Evolutionary conservation across 2,329 filamentous ascomycete species (phyloP).

Genomic region (Neonectria ditissima): DNA sequence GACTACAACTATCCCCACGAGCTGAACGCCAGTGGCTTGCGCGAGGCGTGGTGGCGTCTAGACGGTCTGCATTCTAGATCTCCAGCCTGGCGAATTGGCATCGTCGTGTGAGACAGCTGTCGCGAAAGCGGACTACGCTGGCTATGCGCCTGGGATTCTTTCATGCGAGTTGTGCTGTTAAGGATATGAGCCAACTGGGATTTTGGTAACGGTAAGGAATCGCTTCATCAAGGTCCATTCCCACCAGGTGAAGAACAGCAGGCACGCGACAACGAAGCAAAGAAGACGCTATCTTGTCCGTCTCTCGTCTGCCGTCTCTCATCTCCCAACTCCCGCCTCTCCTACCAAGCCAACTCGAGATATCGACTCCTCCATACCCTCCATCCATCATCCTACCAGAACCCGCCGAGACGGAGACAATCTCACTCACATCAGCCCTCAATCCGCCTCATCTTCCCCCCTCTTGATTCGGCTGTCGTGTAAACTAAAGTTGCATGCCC

Average conservation of each 20-base stretch:
- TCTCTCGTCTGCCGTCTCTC: too few relatives aligned
- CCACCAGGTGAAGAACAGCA: neutral
- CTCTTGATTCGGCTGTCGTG: neutral
- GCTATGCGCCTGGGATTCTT: neutral
- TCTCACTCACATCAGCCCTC: neutral
- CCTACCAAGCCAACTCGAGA: neutral
- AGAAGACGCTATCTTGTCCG: too few relatives aligned
- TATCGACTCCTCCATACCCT: neutral
- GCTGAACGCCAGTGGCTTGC: constrained; percentile 37
- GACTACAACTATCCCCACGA: constrained; percentile 10
- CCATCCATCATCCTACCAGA: neutral
- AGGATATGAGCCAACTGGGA: neutral
- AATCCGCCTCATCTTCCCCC: neutral
- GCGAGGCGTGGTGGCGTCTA: constrained; percentile 26
- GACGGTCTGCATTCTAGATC: constrained; percentile 48
- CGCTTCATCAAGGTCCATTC: neutral
- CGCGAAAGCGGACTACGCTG: neutral
- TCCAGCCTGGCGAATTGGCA: constrained; percentile 12
- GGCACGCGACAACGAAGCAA: neutral
- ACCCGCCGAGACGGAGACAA: neutral
- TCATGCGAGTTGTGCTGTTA: neutral
- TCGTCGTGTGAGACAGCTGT: neutral
- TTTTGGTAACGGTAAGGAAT: too few relatives aligned
- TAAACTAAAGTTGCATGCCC: neutral
- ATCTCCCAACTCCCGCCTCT: neutral